Evolutionary conservation across 768 basidiomycete species (phyloP).

Genomic region (Chiua virens): DNA sequence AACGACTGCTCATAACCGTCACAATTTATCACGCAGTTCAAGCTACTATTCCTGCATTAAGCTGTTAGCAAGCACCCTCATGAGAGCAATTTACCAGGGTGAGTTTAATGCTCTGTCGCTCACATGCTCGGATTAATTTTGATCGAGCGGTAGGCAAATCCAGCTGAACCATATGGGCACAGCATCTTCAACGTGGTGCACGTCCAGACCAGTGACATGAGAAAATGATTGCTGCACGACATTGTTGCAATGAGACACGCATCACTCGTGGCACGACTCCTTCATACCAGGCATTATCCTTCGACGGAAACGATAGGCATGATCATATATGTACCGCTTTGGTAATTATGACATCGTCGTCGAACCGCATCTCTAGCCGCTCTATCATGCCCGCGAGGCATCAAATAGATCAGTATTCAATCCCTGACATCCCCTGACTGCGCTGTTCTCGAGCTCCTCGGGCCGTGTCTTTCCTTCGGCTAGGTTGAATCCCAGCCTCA

Average conservation of each 20-base stretch:
- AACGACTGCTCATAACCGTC: not conserved
- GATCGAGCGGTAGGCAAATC: conserved; percentile 8
- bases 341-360: conserved; percentile 11
- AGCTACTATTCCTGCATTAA: not conserved
- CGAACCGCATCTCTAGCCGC: conserved; percentile 3
- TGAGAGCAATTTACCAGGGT: conserved; percentile 18
- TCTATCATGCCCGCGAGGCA: conserved; percentile 13
- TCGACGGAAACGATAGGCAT: not conserved
- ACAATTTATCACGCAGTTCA: conserved; percentile 20
- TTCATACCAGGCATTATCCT: conserved; percentile 13
- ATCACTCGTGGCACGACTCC: conserved; percentile 5
- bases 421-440: conserved; percentile 12
- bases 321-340: conserved; percentile 5
- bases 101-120: conserved; percentile 15
- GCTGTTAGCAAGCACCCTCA: conserved; percentile 8
- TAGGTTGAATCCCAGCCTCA: conserved; percentile 20
- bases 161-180: conserved; percentile 14
- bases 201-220: conserved; percentile 19
- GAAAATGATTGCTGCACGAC: conserved; percentile 15
- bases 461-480: conserved; percentile 25
- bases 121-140: conserved; percentile 11
- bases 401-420: conserved; percentile 11
- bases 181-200: conserved; percentile 22
- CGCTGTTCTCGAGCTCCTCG: conserved; percentile 17
- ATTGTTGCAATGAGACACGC: conserved; percentile 9